phyloP scores from a whole-genome alignment of 2,329 filamentous ascomycete species.

The Raffaelea arxii region DNA sequence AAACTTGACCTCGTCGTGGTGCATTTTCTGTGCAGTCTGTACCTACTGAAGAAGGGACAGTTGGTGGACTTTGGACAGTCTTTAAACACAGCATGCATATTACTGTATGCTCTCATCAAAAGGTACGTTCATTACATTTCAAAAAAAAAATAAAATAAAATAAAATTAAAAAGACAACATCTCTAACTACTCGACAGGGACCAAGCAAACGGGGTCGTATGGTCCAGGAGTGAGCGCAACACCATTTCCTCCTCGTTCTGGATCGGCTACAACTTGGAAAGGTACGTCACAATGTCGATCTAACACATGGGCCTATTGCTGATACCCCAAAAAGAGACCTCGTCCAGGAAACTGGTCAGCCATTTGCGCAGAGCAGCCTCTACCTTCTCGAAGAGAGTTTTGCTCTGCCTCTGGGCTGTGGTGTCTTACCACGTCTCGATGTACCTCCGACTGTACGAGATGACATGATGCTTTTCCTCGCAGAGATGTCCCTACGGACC shows the following conservation, averaged over 20 bases:
- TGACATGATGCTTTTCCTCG: slow-evolving; percentile 1
- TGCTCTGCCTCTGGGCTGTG: neutral
- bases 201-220: neutral
- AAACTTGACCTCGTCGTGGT: neutral
- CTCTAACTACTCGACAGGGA: no score
- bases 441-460: slow-evolving; percentile 1
- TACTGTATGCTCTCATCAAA: neutral
- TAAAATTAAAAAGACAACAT: no score
- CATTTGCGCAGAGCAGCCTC: slow-evolving; percentile 1
- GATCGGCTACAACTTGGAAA: neutral
- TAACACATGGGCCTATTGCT: neutral
- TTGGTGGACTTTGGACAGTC: slow-evolving; percentile 1
- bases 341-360: neutral
- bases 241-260: slow-evolving; percentile 1
- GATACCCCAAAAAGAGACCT: neutral
- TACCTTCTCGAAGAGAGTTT: neutral
- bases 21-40: neutral
- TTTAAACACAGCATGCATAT: neutral
- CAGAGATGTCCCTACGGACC: neutral
- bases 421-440: neutral
- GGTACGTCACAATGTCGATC: neutral
- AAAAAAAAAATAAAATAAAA: neutral
- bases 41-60: slow-evolving; percentile 1
- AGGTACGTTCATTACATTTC: neutral
- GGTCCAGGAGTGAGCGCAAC: neutral